These are phyloP conservation scores for Podaxis carcinomalis DNA, from an alignment of 768 basidiomycete genomes.

Conservation along the genomic window DNA sequence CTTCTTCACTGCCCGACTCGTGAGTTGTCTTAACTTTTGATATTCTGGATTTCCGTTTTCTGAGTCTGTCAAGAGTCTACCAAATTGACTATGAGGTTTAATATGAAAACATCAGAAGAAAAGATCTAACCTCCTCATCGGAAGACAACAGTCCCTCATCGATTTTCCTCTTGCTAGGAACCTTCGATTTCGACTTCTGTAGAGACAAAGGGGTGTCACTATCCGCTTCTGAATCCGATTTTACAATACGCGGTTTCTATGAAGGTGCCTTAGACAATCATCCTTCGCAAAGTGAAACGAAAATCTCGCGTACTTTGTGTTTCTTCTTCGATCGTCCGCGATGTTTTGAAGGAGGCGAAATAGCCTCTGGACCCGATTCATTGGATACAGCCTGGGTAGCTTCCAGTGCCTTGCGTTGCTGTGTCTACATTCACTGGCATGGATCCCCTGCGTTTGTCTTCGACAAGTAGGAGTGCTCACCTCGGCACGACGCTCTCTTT, in stretches of 20 bases:
- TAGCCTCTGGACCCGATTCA: not conserved
- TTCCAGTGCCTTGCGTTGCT: conserved; percentile 2
- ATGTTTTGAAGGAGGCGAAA: not conserved
- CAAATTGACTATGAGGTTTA: not conserved
- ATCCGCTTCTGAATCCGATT: conserved; percentile 2
- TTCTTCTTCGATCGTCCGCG: not conserved
- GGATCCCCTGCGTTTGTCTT: not conserved
- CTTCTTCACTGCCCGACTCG: not conserved
- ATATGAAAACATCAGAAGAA: not conserved
- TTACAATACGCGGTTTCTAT: not conserved
- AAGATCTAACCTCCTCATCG: conserved; percentile 6
- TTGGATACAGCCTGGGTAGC: not conserved
- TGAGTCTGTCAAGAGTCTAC: not conserved
- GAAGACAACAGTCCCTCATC: not conserved
- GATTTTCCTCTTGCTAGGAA: not conserved
- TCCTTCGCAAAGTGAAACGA: not conserved
- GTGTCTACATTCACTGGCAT: not conserved
- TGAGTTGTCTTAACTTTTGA: not conserved
- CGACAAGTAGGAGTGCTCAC: not conserved
- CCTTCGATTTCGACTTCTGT: not conserved
- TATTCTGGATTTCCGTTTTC: not conserved
- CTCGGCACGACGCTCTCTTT: conserved; percentile 12
- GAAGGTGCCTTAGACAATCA: not conserved
- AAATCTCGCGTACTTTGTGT: not conserved
- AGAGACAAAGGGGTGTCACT: conserved; percentile 7